Conservation (phyloP, 495 filamentous ascomycete species). For the Lasiosphaeriaceae sp. region DNA sequence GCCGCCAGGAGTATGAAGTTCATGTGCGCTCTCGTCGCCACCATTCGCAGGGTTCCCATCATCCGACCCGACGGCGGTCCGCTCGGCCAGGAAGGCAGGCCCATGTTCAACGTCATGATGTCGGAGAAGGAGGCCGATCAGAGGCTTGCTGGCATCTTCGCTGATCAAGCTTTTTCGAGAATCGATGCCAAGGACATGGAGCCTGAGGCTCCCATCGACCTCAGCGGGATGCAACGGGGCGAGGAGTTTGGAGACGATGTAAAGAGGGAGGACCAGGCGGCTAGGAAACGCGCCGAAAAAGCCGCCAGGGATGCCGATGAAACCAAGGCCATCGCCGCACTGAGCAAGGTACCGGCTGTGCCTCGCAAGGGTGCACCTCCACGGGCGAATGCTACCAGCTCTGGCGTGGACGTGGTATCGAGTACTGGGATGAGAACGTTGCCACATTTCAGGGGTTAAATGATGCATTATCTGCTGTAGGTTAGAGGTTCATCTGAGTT, state of each 20-base stretch:
- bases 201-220: slow-evolving; percentile 3
- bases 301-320: slow-evolving; percentile 15
- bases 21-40: slow-evolving; percentile 72
- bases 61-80: slow-evolving; percentile 58
- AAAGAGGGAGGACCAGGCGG: slow-evolving; percentile 7
- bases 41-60: slow-evolving; percentile 67
- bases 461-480: no score
- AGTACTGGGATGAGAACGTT: slow-evolving; percentile 11
- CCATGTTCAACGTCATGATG: slow-evolving; percentile 57
- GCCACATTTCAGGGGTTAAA: slow-evolving; percentile 14
- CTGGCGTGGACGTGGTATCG: slow-evolving; percentile 9
- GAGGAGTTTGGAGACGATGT: not conserved
- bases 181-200: slow-evolving; percentile 4
- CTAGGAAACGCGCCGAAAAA: slow-evolving; percentile 1
- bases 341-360: slow-evolving; percentile 15
- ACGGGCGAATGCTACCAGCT: not conserved
- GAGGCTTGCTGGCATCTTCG: slow-evolving; percentile 39
- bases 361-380: slow-evolving; percentile 11
- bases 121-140: slow-evolving; percentile 49
- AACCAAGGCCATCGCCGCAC: slow-evolving; percentile 9
- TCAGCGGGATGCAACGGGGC: slow-evolving; percentile 3
- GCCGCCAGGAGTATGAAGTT: slow-evolving; percentile 71
- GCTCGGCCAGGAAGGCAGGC: slow-evolving; percentile 52
- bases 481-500: no score
- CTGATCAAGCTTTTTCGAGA: slow-evolving; percentile 3